Conservation (phyloP, 2,329 filamentous ascomycete species). For the Xylaria sp. region DNA sequence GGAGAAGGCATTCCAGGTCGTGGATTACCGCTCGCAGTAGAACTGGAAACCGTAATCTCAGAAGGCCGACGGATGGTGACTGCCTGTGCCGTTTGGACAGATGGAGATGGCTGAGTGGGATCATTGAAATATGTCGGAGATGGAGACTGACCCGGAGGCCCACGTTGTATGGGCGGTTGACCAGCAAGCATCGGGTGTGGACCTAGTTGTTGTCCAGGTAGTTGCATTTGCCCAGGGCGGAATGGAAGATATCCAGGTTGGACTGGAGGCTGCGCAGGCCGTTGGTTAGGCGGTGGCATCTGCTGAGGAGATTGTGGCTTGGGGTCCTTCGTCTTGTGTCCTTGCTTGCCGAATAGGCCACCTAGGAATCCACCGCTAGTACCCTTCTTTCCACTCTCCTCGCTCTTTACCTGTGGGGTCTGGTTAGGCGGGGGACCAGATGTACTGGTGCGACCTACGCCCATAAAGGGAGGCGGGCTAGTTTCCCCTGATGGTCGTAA, state of each 20-base stretch:
- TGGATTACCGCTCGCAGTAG: slow-evolving; percentile 33
- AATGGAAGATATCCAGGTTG: slow-evolving; percentile 40
- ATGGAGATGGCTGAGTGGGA: slow-evolving; percentile 28
- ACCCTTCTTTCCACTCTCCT: slow-evolving; percentile 45
- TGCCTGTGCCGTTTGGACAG: slow-evolving; percentile 41
- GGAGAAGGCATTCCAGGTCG: slow-evolving; percentile 39
- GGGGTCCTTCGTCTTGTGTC: slow-evolving; percentile 43
- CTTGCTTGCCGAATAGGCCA: slow-evolving; percentile 46
- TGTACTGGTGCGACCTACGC: slow-evolving; percentile 36
- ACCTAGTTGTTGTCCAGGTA: slow-evolving; percentile 42
- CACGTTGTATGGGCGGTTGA: slow-evolving; percentile 39
- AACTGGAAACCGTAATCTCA: slow-evolving; percentile 45
- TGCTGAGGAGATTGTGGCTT: slow-evolving; percentile 41
- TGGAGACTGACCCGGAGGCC: slow-evolving; percentile 36
- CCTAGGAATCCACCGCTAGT: slow-evolving; percentile 44
- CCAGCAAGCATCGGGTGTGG: slow-evolving; percentile 45
- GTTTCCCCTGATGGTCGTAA: slow-evolving; percentile 20
- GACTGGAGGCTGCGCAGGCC: slow-evolving; percentile 38
- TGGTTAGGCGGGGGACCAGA: slow-evolving; percentile 35
- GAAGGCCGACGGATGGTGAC: slow-evolving; percentile 45
- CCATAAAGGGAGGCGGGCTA: slow-evolving; percentile 26
- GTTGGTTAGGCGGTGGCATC: slow-evolving; percentile 34
- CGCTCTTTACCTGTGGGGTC: slow-evolving; percentile 39
- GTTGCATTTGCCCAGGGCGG: slow-evolving; percentile 43
- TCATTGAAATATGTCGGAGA: slow-evolving; percentile 31